Evolutionary conservation across 2,329 filamentous ascomycete genomes (phyloP), one percentile per base, ranked within the genome.

Genomic region (Gyromitra esculenta): DNA sequence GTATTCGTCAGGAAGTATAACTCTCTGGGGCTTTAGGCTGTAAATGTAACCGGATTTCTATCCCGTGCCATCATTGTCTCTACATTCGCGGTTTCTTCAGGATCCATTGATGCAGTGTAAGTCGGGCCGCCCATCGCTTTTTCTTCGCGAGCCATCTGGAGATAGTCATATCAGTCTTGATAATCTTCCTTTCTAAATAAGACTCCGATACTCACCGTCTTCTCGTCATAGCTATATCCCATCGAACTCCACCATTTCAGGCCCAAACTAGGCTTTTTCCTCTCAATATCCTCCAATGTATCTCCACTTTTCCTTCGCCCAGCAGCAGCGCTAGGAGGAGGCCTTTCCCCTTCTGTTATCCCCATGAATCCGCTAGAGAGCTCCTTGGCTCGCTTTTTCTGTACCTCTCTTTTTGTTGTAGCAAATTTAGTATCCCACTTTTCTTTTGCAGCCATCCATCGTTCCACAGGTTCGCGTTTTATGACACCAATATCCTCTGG

Each of bases 211-310:
- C 79, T 77, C 2, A 96, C 87, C 0, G 91, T 92, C 77, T 87
- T 87, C 83, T 95, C 88, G 82, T 98, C 96, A 81, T 97, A 93
- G 82, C 92, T 96, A 59, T 91, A 94, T 13, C 93, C 94, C 92
- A 94, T 96, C 0, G 91, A 86, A 64, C 90, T 92, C 95, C 95
- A 98, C 79, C 97, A 85, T 1, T 90, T 89, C 83, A 97, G 86
- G 6, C 91, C 92, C 84, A 91, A 89, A 79, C 92, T 94, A 86
- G 78, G 66, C 56, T 77, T 79, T 65, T 65, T 79, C 56, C 18
- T 76, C 56, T 56, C 77, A 18, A 60, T 72, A 50, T 65, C 75
- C 54, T 54, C 73, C 45, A 68, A 64, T n/a, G 72, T 39, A 48
- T 57, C 59, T 18, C 88, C 90, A 79, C 84, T 83, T 70, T 82